Percentiles rank a stretch among this genome's conserved stretches.
These are phyloP conservation scores for Pseudocercospora vitis DNA, from an alignment of 2,329 filamentous ascomycete species.

Conservation along the genomic window DNA sequence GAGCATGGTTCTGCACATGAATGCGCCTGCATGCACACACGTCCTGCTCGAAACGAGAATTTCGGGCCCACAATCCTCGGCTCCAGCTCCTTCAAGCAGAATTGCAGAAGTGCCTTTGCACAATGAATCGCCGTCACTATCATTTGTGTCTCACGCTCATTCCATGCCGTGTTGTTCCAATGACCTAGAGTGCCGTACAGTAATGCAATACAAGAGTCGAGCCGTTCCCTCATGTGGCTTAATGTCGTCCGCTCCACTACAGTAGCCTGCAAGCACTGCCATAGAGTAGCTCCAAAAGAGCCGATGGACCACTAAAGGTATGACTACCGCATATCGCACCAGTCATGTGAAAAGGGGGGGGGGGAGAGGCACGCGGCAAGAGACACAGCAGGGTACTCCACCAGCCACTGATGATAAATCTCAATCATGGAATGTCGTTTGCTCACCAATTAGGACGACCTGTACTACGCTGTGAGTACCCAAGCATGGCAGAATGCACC, in stretches of 20 bases:
- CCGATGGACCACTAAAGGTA: background rate
- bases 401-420: background rate
- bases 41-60: constrained; percentile 7
- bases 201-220: constrained; percentile 1
- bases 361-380: constrained; percentile 1
- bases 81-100: constrained; percentile 7
- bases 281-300: no score
- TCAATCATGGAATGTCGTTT: background rate
- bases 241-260: background rate
- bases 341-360: constrained; percentile 5
- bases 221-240: constrained; percentile 1
- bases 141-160: no score
- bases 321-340: constrained; percentile 1
- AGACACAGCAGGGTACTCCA: constrained; percentile 6
- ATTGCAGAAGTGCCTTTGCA: constrained; percentile 10
- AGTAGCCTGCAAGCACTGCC: constrained; percentile 1
- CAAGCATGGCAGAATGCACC: constrained; percentile 3
- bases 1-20: constrained; percentile 6
- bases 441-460: background rate
- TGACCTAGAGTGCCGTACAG: constrained; percentile 2
- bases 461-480: background rate
- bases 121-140: background rate
- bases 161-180: constrained; percentile 1
- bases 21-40: constrained; percentile 7
- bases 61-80: background rate